These are phyloP conservation scores for Epicoccum nigrum DNA, from an alignment of 2,329 filamentous ascomycete genomes.

Conservation along the genomic window DNA sequence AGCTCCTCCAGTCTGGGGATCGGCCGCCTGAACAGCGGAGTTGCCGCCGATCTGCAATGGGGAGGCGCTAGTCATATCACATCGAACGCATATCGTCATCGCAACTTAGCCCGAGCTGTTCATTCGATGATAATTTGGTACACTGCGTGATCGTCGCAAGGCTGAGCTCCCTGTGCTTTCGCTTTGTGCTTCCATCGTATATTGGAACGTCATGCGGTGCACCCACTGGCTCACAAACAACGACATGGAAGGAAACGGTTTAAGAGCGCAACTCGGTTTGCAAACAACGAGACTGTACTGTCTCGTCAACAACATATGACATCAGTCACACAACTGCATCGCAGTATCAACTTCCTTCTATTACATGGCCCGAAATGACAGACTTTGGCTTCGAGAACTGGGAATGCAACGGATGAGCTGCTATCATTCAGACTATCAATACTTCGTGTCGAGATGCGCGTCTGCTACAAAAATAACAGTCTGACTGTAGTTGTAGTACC, in stretches of 20 bases:
- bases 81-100: constrained; percentile 1
- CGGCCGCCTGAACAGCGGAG: constrained; percentile 4
- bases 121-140: background rate
- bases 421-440: too few species aligned
- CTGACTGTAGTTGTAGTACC: too few species aligned
- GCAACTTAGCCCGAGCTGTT: background rate
- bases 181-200: background rate
- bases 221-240: background rate
- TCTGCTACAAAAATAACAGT: too few species aligned
- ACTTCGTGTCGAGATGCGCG: too few species aligned
- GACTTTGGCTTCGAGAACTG: too few species aligned
- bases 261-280: too few species aligned
- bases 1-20: background rate
- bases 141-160: background rate
- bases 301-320: too few species aligned
- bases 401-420: too few species aligned
- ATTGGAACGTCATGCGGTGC: background rate
- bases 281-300: too few species aligned
- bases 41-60: background rate
- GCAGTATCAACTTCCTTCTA: too few species aligned
- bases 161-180: constrained; percentile 2
- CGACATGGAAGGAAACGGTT: background rate
- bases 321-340: background rate
- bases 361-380: too few species aligned
- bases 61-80: constrained; percentile 6